These are phyloP conservation scores for Dentipellis fragilis DNA, from an alignment of 768 basidiomycete genomes.

Conservation along the genomic window DNA sequence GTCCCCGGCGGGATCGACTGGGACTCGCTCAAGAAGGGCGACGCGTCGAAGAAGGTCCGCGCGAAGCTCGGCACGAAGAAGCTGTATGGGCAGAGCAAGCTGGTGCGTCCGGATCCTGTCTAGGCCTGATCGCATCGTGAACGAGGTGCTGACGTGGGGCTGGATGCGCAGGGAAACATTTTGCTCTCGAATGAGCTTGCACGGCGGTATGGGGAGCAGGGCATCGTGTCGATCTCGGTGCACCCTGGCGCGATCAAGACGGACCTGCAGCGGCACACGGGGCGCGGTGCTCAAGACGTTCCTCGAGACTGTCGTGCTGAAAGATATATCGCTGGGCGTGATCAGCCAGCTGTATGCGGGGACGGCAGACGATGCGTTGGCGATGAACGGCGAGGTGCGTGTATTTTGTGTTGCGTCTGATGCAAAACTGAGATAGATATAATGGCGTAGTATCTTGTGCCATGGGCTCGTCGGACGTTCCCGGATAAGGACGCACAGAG, in stretches of 20 bases:
- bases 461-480: slow-evolving; percentile 14
- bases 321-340: slow-evolving; percentile 5
- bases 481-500: slow-evolving; percentile 5
- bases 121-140: background rate
- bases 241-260: slow-evolving; percentile 27
- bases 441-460: slow-evolving; percentile 15
- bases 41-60: background rate
- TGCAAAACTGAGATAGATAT: no score
- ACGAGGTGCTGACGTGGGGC: no score
- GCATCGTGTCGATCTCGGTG: slow-evolving; percentile 33
- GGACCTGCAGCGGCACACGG: slow-evolving; percentile 5
- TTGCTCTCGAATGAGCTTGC: slow-evolving; percentile 33
- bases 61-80: slow-evolving; percentile 5
- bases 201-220: slow-evolving; percentile 32
- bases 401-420: background rate
- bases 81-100: slow-evolving; percentile 13
- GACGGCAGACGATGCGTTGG: slow-evolving; percentile 4
- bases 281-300: background rate
- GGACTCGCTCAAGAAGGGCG: slow-evolving; percentile 4
- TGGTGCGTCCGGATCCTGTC: background rate
- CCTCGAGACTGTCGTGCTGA: background rate
- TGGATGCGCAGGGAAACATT: slow-evolving; percentile 30
- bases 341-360: slow-evolving; percentile 11
- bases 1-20: slow-evolving; percentile 17
- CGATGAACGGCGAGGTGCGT: slow-evolving; percentile 10